Evolutionary conservation across 305 asterid genomes (phyloP).

Genomic region (Solanum hybrid): DNA sequence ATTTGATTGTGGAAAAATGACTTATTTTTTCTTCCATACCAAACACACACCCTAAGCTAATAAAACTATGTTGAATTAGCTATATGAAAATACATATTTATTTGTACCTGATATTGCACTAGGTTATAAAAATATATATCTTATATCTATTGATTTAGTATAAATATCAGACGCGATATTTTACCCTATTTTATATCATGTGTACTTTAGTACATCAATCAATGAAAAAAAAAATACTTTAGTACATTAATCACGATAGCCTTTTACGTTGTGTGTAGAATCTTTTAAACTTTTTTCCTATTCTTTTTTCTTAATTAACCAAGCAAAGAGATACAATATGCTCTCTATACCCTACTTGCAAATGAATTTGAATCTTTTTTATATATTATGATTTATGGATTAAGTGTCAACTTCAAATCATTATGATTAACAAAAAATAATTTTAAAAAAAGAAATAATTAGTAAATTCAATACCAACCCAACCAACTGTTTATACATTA

Average conservation of each 20-base stretch:
- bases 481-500: constrained; percentile 6
- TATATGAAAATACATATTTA: too few species aligned
- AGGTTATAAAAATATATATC: too few species aligned
- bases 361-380: background rate
- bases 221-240: too few species aligned
- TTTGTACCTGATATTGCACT: too few species aligned
- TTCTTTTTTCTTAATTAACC: background rate
- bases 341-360: background rate
- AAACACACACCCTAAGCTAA: too few species aligned
- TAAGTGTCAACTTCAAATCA: background rate
- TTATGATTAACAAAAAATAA: background rate
- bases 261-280: background rate
- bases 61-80: too few species aligned
- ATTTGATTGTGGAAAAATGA: too few species aligned
- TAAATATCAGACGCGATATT: too few species aligned
- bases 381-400: background rate
- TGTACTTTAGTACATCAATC: too few species aligned
- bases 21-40: too few species aligned
- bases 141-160: too few species aligned
- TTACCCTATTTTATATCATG: too few species aligned
- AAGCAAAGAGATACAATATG: background rate
- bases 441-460: background rate
- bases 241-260: background rate
- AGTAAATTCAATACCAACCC: constrained; percentile 1
- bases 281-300: background rate